Conservation (phyloP, 192 early-diverging fungal genomes). For the Dissophora ornata region DNA sequence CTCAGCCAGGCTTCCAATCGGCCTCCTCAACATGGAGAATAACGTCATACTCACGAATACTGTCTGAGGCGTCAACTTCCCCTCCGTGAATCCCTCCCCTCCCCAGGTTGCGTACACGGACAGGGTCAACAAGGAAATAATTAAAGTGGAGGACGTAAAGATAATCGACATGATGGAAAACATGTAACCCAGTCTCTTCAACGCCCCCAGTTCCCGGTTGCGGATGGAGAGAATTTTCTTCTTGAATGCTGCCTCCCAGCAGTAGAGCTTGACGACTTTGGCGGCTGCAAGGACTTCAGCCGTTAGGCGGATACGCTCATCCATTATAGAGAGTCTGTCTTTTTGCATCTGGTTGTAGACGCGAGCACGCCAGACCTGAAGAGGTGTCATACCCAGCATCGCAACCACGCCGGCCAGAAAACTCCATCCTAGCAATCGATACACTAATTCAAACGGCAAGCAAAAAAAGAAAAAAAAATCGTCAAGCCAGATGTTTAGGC, state of each 20-base stretch:
- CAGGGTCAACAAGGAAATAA: constrained; percentile 36
- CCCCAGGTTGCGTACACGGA: constrained; percentile 40
- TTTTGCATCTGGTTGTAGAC: constrained; percentile 14
- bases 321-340: constrained; percentile 26
- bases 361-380: constrained; percentile 32
- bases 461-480: too few relatives aligned
- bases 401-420: constrained; percentile 30
- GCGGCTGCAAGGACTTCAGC: constrained; percentile 24
- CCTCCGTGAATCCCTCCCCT: constrained; percentile 22
- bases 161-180: constrained; percentile 39
- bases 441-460: too few relatives aligned
- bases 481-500: too few relatives aligned
- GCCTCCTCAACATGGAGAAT: constrained; percentile 70
- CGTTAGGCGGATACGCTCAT: constrained; percentile 35
- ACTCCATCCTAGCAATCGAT: constrained; percentile 36
- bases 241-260: constrained; percentile 37
- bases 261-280: constrained; percentile 42
- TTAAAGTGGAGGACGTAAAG: constrained; percentile 34
- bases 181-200: constrained; percentile 21
- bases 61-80: constrained; percentile 46
- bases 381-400: constrained; percentile 9
- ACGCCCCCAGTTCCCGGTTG: constrained; percentile 17
- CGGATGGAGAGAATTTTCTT: constrained; percentile 14
- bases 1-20: constrained; percentile 65
- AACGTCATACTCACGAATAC: constrained; percentile 76